A percentile compares a stretch with the other conserved stretches of the same genome.
These are phyloP conservation scores for Eucalyptus viminalis DNA, from an alignment of 345 rosid genomes.

Conservation along the genomic window DNA sequence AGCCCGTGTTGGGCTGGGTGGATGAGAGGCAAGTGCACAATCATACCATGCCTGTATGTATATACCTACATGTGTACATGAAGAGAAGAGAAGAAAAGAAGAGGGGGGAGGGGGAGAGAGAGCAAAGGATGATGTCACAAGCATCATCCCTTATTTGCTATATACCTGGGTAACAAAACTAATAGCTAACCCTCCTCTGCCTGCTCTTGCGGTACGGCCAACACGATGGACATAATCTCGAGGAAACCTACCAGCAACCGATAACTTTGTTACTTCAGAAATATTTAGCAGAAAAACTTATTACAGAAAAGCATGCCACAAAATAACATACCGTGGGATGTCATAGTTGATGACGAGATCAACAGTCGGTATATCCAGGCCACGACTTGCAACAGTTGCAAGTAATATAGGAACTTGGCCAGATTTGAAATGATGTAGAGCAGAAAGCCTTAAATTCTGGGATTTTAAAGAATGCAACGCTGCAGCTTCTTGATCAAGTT, in stretches of 20 bases:
- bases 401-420: conserved; percentile 65
- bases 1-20: too few species aligned
- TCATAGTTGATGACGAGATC: conserved; percentile 93
- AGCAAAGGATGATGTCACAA: too few species aligned
- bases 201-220: conserved; percentile 98
- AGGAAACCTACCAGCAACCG: conserved; percentile 31
- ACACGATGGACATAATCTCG: conserved; percentile 97
- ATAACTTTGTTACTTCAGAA: not conserved
- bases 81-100: too few species aligned
- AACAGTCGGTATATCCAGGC: conserved; percentile 94
- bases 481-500: conserved; percentile 64
- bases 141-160: not conserved
- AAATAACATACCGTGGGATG: conserved; percentile 55
- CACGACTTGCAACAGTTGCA: conserved; percentile 92
- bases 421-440: conserved; percentile 78
- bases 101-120: too few species aligned
- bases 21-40: too few species aligned
- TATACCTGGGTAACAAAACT: conserved; percentile 75
- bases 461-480: conserved; percentile 78
- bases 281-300: not conserved
- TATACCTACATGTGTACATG: too few species aligned
- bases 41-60: too few species aligned
- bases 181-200: conserved; percentile 82
- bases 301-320: not conserved
- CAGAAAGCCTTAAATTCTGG: conserved; percentile 66